Evolutionary conservation across 2,329 filamentous ascomycete species (phyloP).

Genomic region (Hypoxylon sp.): DNA sequence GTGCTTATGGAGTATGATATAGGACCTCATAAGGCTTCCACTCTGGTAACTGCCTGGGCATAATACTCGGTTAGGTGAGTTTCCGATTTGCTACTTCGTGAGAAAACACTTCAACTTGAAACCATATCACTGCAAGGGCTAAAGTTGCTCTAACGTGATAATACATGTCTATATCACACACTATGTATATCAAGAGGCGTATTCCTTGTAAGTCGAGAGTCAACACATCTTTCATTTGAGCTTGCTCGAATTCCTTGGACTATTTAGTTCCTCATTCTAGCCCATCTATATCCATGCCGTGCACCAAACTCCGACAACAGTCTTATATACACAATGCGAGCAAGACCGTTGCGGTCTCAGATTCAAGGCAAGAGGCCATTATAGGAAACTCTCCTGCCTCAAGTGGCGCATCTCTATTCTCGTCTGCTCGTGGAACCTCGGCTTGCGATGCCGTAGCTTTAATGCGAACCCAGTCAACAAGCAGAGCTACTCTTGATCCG

Average conservation of each 20-base stretch:
- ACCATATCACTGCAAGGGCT: neutral
- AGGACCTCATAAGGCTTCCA: neutral
- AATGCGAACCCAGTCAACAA: neutral
- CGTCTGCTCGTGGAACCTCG: neutral
- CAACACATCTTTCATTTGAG: neutral
- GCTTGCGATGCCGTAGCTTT: neutral
- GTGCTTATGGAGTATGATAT: neutral
- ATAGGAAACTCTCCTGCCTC: neutral
- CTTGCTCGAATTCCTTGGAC: neutral
- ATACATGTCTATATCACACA: neutral
- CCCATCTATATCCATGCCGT: neutral
- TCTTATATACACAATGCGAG: neutral
- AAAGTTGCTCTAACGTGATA: neutral
- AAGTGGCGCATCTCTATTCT: constrained; percentile 2
- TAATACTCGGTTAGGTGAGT: neutral
- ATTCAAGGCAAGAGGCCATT: neutral
- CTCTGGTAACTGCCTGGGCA: neutral
- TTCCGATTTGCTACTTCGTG: neutral
- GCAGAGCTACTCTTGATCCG: neutral
- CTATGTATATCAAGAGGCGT: neutral
- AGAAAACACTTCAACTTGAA: neutral
- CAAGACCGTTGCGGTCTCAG: neutral
- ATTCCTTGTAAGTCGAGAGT: neutral
- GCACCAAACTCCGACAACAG: neutral
- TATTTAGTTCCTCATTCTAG: neutral